Conservation (phyloP, 345 rosid genomes). For the Brassica cretica region DNA sequence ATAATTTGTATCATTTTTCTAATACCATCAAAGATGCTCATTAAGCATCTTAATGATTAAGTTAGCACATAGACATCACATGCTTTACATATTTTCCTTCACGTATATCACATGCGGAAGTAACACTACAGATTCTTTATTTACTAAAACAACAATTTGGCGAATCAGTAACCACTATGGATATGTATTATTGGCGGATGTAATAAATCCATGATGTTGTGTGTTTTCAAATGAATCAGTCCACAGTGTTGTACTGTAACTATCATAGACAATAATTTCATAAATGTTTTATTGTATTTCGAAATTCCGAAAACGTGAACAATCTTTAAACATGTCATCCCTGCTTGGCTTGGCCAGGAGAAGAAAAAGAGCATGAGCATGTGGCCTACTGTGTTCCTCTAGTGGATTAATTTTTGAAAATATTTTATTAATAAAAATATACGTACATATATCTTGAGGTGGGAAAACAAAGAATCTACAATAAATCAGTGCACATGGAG, state of each 20-base stretch:
- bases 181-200: slow-evolving; percentile 23
- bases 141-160: slow-evolving; percentile 17
- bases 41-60: slow-evolving; percentile 18
- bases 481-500: slow-evolving; percentile 47
- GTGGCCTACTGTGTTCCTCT: slow-evolving; percentile 42
- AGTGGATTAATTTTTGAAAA: not conserved
- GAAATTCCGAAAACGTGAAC: slow-evolving; percentile 27
- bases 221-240: slow-evolving; percentile 39
- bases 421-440: not conserved
- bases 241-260: slow-evolving; percentile 36
- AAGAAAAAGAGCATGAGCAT: slow-evolving; percentile 40
- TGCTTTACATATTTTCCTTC: slow-evolving; percentile 25
- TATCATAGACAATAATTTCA: slow-evolving; percentile 21
- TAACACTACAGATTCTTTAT: slow-evolving; percentile 2
- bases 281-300: not conserved
- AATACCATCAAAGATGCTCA: slow-evolving; percentile 27
- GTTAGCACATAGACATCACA: slow-evolving; percentile 37
- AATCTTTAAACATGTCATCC: slow-evolving; percentile 38
- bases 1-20: not conserved
- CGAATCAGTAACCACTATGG: slow-evolving; percentile 7
- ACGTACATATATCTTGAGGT: slow-evolving; percentile 15
- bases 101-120: slow-evolving; percentile 32
- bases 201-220: slow-evolving; percentile 31
- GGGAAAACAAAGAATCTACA: slow-evolving; percentile 41
- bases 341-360: slow-evolving; percentile 41